A percentile compares a stretch with the other conserved stretches of the same genome.
These are phyloP conservation scores for Thraustochytrium striatum DNA, from an alignment of 352 stramenopile species.

Conservation along the genomic window DNA sequence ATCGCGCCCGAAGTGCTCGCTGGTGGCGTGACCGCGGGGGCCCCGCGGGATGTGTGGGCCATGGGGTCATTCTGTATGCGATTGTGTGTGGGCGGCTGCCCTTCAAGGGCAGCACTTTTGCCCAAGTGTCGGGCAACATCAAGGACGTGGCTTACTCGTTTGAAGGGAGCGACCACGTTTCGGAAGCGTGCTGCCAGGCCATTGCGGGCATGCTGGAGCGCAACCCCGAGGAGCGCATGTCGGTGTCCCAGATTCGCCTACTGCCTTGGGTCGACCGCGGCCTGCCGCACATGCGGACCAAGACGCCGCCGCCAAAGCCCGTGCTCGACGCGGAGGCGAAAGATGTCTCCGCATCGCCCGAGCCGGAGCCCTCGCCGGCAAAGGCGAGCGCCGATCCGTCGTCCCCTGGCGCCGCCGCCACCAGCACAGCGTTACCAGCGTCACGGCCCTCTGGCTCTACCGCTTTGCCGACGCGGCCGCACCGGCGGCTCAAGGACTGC, in stretches of 20 bases:
- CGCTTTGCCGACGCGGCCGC: too few relatives aligned
- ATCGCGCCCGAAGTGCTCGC: constrained; percentile 42
- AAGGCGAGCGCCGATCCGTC: too few relatives aligned
- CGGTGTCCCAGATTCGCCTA: constrained; percentile 25
- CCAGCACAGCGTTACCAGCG: too few relatives aligned
- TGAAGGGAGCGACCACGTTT: background rate
- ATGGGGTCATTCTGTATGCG: constrained; percentile 45
- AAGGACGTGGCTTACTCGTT: background rate
- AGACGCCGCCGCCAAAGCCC: background rate
- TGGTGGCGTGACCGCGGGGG: constrained; percentile 18
- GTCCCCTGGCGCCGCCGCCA: too few relatives aligned
- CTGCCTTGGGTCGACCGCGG: constrained; percentile 41
- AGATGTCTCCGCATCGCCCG: too few relatives aligned
- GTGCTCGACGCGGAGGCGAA: too few relatives aligned
- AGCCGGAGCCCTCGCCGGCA: too few relatives aligned
- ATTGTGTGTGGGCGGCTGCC: constrained; percentile 36
- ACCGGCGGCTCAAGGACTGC: too few relatives aligned
- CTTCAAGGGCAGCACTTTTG: constrained; percentile 10
- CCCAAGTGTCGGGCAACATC: constrained; percentile 30
- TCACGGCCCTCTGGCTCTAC: too few relatives aligned
- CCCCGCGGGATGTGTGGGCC: constrained; percentile 44
- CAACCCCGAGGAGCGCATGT: constrained; percentile 43
- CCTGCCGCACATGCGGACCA: constrained; percentile 19
- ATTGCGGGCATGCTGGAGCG: constrained; percentile 25
- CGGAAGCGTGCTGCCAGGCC: constrained; percentile 18